Evolutionary conservation across 2,329 filamentous ascomycete species (phyloP), one percentile per base, ranked within the genome.

Genomic region (Rhexocercosporidium sp.): DNA sequence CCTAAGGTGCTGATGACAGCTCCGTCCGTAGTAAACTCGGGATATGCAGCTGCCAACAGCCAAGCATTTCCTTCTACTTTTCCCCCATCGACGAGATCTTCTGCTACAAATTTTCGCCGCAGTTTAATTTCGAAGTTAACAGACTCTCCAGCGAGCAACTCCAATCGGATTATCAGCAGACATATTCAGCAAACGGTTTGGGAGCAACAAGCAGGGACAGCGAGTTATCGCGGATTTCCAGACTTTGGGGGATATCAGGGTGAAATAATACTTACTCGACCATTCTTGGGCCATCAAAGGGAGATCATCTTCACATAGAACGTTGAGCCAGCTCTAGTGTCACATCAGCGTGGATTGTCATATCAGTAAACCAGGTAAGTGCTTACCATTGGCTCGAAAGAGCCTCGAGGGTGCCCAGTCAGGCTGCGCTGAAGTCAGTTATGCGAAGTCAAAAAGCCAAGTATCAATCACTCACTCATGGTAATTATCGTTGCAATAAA

Each of bases 401-500:
- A 60, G 34, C 65, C 57, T 2, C 63, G 66, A 20, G 25, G 72
- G 56, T 81, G 79, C 1, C 84, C 83, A 1, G 83, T 85, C 41
- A 87, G 85, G 46, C 81, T 80, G 20, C 49, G 37, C 11, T 1
- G 8, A 9, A 16, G 11, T 62, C 20, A 62, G 44, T 20, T 47
- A 11, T 47, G 9, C 9, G 5, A 9, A 20, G n/a, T 9, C 9
- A 3, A 9, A 22, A 1, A 22, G 44, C 8, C 12, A 6, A 47
- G 9, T 11, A 47, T 12, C 9, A 18, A 18, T 18, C 7, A 47
- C 46, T 39, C 29, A 71, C 64, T 51, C 79, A 71, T 84, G 82
- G 81, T 83, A 93, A 9, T 89, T 87, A 59, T 91, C 86, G 73
- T 94, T 94, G 67, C 89, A 90, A 75, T 90, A 93, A 0, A 85